Evolutionary conservation across 805 yeast species (phyloP).

Genomic region (Schwanniomyces occidentalis): DNA sequence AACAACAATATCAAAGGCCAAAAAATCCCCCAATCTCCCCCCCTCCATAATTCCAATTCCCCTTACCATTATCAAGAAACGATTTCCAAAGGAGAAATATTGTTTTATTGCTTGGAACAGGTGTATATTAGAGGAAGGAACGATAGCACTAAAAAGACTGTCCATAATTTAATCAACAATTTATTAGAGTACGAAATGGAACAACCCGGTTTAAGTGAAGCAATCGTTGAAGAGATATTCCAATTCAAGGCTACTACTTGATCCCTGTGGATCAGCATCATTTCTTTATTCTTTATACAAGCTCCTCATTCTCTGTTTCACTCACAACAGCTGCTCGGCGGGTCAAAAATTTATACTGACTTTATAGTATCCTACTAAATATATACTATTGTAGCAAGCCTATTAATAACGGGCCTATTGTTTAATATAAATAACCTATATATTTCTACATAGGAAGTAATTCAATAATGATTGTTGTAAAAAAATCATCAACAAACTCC

Average conservation of each 20-base stretch:
- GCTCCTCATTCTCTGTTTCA: too few species aligned
- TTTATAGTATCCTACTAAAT: too few species aligned
- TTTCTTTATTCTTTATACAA: not conserved
- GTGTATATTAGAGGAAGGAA: constrained; percentile 41
- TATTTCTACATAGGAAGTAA: too few species aligned
- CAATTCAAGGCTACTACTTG: constrained; percentile 2
- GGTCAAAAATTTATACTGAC: too few species aligned
- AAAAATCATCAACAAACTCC: not conserved
- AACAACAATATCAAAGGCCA: too few species aligned
- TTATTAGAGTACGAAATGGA: constrained; percentile 47
- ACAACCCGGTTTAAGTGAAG: constrained; percentile 67
- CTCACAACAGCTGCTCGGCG: too few species aligned
- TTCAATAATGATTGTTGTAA: too few species aligned
- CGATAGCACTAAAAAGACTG: constrained; percentile 44
- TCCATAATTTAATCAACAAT: constrained; percentile 40
- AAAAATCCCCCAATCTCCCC: too few species aligned
- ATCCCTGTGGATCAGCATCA: not conserved
- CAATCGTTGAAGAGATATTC: constrained; percentile 61
- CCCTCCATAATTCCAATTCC: too few species aligned
- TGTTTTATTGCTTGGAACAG: constrained; percentile 45
- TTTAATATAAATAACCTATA: too few species aligned
- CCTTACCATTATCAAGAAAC: constrained; percentile 1
- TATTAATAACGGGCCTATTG: too few species aligned
- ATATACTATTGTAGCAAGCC: too few species aligned
- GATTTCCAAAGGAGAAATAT: constrained; percentile 33